Conservation (phyloP, 441 rosid species). For the Gossypium schwendimanii region DNA sequence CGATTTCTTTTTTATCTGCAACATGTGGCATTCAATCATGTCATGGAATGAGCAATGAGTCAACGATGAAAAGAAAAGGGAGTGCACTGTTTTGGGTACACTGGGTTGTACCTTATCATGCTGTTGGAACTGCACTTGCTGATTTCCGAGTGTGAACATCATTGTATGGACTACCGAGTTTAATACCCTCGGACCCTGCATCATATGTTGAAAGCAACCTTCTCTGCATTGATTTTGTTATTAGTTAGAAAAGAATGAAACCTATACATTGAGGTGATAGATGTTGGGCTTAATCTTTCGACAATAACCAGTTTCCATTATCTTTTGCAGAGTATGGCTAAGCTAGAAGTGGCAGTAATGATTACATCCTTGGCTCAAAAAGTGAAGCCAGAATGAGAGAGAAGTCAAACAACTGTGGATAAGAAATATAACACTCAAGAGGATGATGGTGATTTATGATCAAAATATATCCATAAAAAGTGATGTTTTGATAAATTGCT, state of each 20-base stretch:
- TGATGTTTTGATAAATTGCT: too few species aligned
- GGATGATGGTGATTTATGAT: not conserved
- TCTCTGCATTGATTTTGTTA: slow-evolving; percentile 35
- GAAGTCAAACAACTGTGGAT: not conserved
- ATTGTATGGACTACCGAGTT: slow-evolving; percentile 2
- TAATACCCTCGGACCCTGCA: slow-evolving; percentile 14
- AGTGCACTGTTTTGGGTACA: not conserved
- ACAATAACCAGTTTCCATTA: not conserved
- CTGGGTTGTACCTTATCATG: slow-evolving; percentile 5
- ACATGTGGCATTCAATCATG: not conserved
- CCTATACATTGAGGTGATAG: not conserved
- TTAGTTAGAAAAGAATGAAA: not conserved
- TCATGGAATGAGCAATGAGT: not conserved
- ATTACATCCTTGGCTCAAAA: not conserved
- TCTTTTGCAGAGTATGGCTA: not conserved
- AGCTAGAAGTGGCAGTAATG: not conserved
- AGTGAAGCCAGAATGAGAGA: not conserved
- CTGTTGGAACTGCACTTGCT: slow-evolving; percentile 18
- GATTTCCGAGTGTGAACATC: slow-evolving; percentile 13
- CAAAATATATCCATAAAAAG: not conserved
- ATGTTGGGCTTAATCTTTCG: not conserved
- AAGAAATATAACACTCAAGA: not conserved
- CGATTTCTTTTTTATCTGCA: not conserved
- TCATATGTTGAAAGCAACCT: slow-evolving; percentile 39
- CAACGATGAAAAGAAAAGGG: not conserved